Evolutionary conservation across 371 early-diverging fungal genomes (phyloP).

Genomic region (Circinella umbellata): DNA sequence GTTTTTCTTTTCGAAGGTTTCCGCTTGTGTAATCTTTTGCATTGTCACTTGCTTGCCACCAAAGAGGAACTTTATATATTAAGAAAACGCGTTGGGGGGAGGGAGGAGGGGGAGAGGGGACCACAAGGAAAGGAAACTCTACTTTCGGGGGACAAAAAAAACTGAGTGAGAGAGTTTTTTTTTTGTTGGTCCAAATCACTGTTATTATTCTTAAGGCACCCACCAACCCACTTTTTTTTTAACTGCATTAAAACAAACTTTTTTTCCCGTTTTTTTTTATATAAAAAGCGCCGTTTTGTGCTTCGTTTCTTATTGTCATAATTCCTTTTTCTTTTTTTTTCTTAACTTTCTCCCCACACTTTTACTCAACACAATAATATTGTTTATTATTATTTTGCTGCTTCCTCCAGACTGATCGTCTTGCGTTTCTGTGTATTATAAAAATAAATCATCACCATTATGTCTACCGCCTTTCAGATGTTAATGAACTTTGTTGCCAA

Average conservation of each 20-base stretch:
- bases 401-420: conserved; percentile 1
- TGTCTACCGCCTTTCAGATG: not conserved
- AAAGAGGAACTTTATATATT: not conserved
- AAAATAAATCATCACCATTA: not conserved
- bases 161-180: too few species aligned
- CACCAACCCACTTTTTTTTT: not conserved
- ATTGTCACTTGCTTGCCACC: conserved; percentile 7
- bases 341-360: not conserved
- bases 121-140: too few species aligned
- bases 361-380: not conserved
- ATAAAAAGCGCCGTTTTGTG: not conserved
- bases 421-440: not conserved
- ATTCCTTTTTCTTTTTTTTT: not conserved
- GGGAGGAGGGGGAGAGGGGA: not conserved
- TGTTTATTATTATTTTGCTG: not conserved
- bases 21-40: conserved; percentile 2
- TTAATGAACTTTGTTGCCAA: not conserved
- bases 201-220: too few species aligned
- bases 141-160: too few species aligned
- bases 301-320: not conserved
- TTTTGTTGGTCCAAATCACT: too few species aligned
- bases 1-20: conserved; percentile 1
- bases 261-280: not conserved
- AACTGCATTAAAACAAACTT: not conserved
- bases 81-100: not conserved